Evolutionary conservation across 169 alveolate species (phyloP).

Genomic region (Plasmodium cynomolgi): DNA sequence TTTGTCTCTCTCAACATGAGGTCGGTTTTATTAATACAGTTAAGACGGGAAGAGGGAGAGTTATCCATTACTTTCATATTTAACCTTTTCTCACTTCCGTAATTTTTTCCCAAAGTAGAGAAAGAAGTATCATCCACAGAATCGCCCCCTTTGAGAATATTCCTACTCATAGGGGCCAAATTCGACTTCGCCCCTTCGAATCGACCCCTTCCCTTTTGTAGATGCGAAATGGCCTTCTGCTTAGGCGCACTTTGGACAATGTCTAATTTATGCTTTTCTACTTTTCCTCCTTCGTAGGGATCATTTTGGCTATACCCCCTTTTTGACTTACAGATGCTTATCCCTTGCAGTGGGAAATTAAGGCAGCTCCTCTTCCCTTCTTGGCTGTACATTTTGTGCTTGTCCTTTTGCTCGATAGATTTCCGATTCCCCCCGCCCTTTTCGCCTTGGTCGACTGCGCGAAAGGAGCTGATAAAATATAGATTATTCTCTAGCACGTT

Average conservation of each 20-base stretch:
- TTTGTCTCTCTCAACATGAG: neutral
- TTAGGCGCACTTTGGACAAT: neutral
- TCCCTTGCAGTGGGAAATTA: neutral
- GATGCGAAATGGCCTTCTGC: neutral
- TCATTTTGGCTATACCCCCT: slow-evolving; percentile 11
- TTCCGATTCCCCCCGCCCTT: neutral
- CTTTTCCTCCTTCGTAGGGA: neutral
- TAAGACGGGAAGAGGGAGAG: neutral
- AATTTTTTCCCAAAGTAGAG: neutral
- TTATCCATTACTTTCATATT: neutral
- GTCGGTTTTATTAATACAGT: neutral
- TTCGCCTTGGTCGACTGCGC: neutral
- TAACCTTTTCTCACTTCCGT: neutral
- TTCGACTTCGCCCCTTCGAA: neutral
- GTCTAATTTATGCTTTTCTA: neutral
- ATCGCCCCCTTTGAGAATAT: neutral
- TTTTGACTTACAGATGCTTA: slow-evolving; percentile 3
- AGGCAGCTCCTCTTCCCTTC: neutral
- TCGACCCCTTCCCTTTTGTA: neutral
- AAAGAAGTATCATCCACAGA: neutral
- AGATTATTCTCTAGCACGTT: neutral
- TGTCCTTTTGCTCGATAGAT: neutral
- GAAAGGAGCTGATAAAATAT: neutral
- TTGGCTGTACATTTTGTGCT: neutral
- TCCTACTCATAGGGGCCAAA: neutral